phyloP scores from a whole-genome alignment of 352 stramenopile species.

The Phytophthora fragariae region DNA sequence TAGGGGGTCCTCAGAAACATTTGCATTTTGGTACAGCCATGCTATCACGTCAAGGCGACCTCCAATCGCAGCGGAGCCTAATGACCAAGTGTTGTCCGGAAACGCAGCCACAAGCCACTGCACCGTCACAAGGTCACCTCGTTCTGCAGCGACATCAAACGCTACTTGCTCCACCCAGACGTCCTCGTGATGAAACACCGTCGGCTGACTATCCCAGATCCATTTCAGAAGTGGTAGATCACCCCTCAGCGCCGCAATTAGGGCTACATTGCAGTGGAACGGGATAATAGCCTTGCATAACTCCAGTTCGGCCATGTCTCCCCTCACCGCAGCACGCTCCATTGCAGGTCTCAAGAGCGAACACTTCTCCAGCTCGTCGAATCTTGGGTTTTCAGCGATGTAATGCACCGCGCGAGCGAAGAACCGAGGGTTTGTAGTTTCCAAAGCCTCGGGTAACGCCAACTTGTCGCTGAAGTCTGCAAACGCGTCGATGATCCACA shows the following conservation, averaged over 20 bases:
- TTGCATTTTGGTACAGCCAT: slow-evolving; percentile 3
- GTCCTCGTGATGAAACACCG: not conserved
- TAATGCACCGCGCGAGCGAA: no score
- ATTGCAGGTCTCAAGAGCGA: no score
- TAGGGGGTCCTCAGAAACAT: not conserved
- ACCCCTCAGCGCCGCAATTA: not conserved
- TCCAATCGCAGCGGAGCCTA: not conserved
- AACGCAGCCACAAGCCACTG: slow-evolving; percentile 11
- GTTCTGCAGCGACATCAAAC: slow-evolving; percentile 1
- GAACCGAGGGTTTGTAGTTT: no score
- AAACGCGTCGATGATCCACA: no score
- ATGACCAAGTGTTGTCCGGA: not conserved
- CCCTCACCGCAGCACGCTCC: no score
- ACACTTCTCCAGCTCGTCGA: no score
- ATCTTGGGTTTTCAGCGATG: no score
- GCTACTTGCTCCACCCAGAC: not conserved
- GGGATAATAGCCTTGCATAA: no score
- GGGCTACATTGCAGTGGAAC: no score
- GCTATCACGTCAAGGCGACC: not conserved
- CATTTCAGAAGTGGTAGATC: slow-evolving; percentile 9
- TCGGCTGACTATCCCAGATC: not conserved
- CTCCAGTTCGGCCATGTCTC: no score
- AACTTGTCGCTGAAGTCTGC: no score
- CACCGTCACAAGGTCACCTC: slow-evolving; percentile 2
- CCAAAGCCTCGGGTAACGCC: no score